Base-by-base conservation (phyloP, 2,329 filamentous ascomycete species). In the Pseudogymnoascus sp. region DNA sequence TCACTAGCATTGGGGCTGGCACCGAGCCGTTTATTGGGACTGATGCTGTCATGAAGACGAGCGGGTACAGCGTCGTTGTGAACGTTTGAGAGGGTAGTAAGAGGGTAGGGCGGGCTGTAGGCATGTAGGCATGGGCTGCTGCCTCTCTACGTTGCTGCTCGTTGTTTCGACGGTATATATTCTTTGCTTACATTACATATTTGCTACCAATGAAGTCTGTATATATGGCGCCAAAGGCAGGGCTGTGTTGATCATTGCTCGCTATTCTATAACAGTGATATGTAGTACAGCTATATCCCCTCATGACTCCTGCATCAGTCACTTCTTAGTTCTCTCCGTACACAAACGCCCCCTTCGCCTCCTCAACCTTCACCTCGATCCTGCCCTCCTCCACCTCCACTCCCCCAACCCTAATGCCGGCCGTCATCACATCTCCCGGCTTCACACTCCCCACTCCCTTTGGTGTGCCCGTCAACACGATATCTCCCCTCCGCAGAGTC, bases 381-480 rank as follows among this genome's bases (percentile, higher is more conserved):
- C 79, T 87, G 35, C 89, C 90, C 79, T 95, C 90, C 73, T 92
- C 86, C 33, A 97, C 76, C 78, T 95, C 91, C 79, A 88, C 86
- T 38, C 92, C 92, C 63, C 82, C 80, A 31, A 96, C 85, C 72
- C 84, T 86, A 68, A 97, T 80, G 3, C 92, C 92, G 27, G 90
- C 92, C 66, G 82, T 87, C 83, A 99, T 91, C 33, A 93, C 80
- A 77, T 99, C 92, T 2, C 94, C 94, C 1, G 90, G 86, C 64
- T 86, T 84, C 1, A 96, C 92, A 17, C 87, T 82, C 1, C 94
- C 94, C 1, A 99, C 94, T 10, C 94, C 94, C 78, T 97, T 97
- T 59, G 94, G 94, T 59, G 94, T 99, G 15, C 94, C 94, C n/a
- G 94, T 99, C 69, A 99, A 78, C 58, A 99, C 86, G 71, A 99